These are phyloP conservation scores for Adansonia madagascariensis DNA, from an alignment of 441 rosid species.

Conservation along the genomic window DNA sequence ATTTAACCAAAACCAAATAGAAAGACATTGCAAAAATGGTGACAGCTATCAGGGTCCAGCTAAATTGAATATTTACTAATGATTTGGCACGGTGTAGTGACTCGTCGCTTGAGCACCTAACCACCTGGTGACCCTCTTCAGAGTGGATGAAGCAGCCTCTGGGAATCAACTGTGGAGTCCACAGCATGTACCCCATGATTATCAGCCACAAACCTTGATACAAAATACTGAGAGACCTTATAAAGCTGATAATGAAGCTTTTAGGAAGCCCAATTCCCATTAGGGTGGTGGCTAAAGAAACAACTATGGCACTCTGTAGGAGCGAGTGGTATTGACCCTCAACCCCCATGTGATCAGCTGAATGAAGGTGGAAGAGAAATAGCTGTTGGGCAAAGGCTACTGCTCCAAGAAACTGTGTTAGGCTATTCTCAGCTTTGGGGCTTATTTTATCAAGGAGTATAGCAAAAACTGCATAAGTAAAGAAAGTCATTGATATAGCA, in stretches of 20 bases:
- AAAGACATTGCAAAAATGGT: conserved; percentile 49
- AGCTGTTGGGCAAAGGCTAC: conserved; percentile 71
- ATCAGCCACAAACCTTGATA: conserved; percentile 85
- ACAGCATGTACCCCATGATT: conserved; percentile 70
- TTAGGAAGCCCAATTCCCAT: conserved; percentile 57
- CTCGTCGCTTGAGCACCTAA: conserved; percentile 56
- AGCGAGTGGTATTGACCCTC: conserved; percentile 85
- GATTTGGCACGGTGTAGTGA: conserved; percentile 44
- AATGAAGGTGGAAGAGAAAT: conserved; percentile 79
- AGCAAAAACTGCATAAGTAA: conserved; percentile 62
- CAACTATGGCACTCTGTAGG: conserved; percentile 54
- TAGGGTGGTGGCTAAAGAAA: conserved; percentile 65
- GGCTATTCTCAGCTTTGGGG: conserved; percentile 38
- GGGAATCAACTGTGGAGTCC: conserved; percentile 72
- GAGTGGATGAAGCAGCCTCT: conserved; percentile 63
- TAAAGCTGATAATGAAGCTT: conserved; percentile 72
- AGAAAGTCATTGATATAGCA: conserved; percentile 62
- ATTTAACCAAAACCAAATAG: conserved; percentile 47
- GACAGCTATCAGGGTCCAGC: conserved; percentile 58
- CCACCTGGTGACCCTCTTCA: conserved; percentile 73
- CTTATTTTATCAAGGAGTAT: conserved; percentile 53
- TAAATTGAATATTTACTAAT: conserved; percentile 54
- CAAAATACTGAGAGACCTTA: conserved; percentile 63
- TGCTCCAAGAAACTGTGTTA: conserved; percentile 59
- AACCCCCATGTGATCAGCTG: conserved; percentile 75